Evolutionary conservation across 768 basidiomycete genomes (phyloP).

Genomic region (Leccinum olivaceopallidum): DNA sequence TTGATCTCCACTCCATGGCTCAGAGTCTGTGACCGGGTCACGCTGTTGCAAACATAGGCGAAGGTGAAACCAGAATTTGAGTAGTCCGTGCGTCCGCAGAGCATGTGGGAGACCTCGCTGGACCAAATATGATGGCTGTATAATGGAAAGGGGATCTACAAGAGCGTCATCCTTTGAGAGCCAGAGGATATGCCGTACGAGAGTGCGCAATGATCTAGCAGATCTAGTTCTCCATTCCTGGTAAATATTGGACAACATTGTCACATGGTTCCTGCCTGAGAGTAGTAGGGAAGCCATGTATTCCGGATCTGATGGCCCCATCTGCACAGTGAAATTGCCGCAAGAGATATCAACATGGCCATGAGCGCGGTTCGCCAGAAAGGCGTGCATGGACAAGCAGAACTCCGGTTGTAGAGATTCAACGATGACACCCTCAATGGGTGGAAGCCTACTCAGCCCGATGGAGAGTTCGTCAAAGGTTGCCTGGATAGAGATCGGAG

Average conservation of each 20-base stretch:
- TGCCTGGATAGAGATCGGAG: too few species aligned
- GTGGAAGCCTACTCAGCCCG: too few species aligned
- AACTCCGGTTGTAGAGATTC: too few species aligned
- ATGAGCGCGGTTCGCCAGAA: conserved; percentile 20
- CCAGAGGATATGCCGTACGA: conserved; percentile 50
- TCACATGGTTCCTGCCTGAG: conserved; percentile 12
- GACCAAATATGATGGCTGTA: conserved; percentile 81
- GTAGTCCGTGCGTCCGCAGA: conserved; percentile 66
- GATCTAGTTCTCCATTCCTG: conserved; percentile 33
- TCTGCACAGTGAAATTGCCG: conserved; percentile 23
- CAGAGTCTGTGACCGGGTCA: conserved; percentile 30
- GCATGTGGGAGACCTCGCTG: conserved; percentile 69
- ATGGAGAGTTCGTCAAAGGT: too few species aligned
- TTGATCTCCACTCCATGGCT: conserved; percentile 22
- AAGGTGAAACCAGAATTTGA: conserved; percentile 79
- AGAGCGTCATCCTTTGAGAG: conserved; percentile 50
- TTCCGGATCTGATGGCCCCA: conserved; percentile 34
- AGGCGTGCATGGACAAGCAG: conserved; percentile 19
- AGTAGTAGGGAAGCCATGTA: conserved; percentile 21
- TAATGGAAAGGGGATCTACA: conserved; percentile 78
- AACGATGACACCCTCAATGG: too few species aligned
- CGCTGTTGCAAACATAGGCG: conserved; percentile 52
- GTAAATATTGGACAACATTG: conserved; percentile 18
- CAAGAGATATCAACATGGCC: conserved; percentile 20
- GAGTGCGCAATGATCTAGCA: conserved; percentile 35